These are phyloP conservation scores for Aureobasidium sp. DNA, from an alignment of 2,329 filamentous ascomycete genomes.

Conservation along the genomic window DNA sequence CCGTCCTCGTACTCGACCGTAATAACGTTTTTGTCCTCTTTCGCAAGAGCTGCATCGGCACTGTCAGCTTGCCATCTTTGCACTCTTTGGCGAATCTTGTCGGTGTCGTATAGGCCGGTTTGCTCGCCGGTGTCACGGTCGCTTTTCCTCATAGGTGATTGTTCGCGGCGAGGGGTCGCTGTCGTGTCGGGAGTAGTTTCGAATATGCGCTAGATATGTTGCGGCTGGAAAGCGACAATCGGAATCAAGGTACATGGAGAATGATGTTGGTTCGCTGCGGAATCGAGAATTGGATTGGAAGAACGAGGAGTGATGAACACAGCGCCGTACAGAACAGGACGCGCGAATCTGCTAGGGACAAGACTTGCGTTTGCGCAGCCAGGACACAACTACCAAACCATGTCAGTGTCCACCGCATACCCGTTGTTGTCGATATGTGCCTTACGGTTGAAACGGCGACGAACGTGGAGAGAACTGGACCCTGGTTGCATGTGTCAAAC, in stretches of 20 bases:
- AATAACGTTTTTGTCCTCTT: constrained; percentile 44
- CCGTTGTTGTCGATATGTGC: neutral
- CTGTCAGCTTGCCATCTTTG: constrained; percentile 77
- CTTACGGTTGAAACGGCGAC: neutral
- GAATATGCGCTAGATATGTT: neutral
- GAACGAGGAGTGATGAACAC: too few relatives aligned
- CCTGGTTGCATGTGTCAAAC: constrained; percentile 1
- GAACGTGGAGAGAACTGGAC: neutral
- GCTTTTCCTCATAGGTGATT: neutral
- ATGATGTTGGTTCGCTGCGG: neutral
- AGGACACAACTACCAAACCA: neutral
- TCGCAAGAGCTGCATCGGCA: constrained; percentile 49
- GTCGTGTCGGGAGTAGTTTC: neutral
- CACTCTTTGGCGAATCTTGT: constrained; percentile 63
- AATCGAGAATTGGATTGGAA: neutral
- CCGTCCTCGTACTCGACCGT: constrained; percentile 47
- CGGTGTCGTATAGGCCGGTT: neutral
- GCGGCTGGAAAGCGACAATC: neutral
- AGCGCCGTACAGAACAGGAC: neutral
- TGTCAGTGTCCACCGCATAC: neutral
- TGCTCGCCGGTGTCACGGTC: constrained; percentile 9
- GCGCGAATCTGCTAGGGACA: neutral
- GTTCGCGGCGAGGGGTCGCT: neutral
- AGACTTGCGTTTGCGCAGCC: neutral
- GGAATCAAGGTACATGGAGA: neutral